Evolutionary conservation across 495 filamentous ascomycete species (phyloP).

Genomic region (Penicillium antarcticum): DNA sequence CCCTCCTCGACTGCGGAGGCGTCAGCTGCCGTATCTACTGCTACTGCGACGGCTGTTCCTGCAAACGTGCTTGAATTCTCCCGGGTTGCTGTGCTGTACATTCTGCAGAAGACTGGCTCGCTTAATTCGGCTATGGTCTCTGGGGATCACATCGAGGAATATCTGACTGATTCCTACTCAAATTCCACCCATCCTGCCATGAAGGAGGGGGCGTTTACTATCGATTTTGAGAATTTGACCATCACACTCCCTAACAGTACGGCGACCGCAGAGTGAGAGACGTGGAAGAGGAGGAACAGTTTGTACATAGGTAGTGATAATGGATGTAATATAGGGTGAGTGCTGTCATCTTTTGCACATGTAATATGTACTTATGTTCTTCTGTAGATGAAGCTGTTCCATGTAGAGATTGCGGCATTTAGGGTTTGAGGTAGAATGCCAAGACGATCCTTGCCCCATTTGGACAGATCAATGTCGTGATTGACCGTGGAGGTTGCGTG

Average conservation of each 20-base stretch:
- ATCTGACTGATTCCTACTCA: slow-evolving; percentile 27
- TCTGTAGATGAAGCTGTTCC: no score
- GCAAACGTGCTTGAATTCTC: slow-evolving; percentile 40
- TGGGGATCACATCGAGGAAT: slow-evolving; percentile 33
- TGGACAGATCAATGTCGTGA: slow-evolving; percentile 18
- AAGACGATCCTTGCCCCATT: not conserved
- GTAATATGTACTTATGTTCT: not conserved
- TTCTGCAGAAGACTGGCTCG: slow-evolving; percentile 45
- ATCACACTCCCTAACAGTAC: slow-evolving; percentile 43
- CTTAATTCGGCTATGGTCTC: slow-evolving; percentile 32
- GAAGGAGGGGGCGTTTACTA: slow-evolving; percentile 27
- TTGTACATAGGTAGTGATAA: not conserved
- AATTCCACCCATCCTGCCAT: slow-evolving; percentile 16
- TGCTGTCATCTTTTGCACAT: not conserved
- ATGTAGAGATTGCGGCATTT: not conserved
- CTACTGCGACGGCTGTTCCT: slow-evolving; percentile 19
- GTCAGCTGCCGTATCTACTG: slow-evolving; percentile 14
- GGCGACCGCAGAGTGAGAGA: slow-evolving; percentile 4
- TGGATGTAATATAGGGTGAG: not conserved
- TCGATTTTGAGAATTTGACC: slow-evolving; percentile 43
- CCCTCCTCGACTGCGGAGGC: not conserved
- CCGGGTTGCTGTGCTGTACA: slow-evolving; percentile 45
- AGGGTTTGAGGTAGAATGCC: not conserved
- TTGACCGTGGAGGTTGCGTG: slow-evolving; percentile 24
- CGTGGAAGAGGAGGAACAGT: not conserved